Conservation (phyloP, 441 rosid genomes). For the Gossypium trilobum region DNA sequence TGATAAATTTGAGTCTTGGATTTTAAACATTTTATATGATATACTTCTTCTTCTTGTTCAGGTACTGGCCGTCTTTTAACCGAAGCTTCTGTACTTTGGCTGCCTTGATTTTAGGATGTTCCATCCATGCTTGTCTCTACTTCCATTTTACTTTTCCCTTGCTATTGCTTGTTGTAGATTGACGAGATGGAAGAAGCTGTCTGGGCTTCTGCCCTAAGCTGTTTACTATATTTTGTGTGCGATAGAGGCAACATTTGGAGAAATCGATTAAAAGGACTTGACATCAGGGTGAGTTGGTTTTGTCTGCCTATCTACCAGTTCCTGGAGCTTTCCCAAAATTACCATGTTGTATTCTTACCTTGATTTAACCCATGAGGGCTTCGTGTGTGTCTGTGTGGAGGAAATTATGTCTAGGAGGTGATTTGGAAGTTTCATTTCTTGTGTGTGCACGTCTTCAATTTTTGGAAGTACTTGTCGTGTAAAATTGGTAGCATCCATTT, state of each 20-base stretch:
- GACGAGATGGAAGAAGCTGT: slow-evolving; percentile 87
- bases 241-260: slow-evolving; percentile 84
- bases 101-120: not conserved
- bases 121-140: not conserved
- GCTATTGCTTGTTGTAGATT: slow-evolving; percentile 37
- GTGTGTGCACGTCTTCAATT: not conserved
- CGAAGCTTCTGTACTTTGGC: not conserved
- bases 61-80: slow-evolving; percentile 32
- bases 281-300: slow-evolving; percentile 72
- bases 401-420: not conserved
- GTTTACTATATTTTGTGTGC: slow-evolving; percentile 88
- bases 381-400: not conserved
- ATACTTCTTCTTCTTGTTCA: slow-evolving; percentile 93
- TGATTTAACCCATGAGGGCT: not conserved
- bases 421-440: not conserved
- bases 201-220: slow-evolving; percentile 95
- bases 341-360: not conserved
- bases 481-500: not conserved
- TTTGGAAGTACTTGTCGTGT: not conserved
- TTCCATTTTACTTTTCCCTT: not conserved
- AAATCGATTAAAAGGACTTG: slow-evolving; percentile 77
- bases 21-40: slow-evolving; percentile 75
- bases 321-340: not conserved
- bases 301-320: slow-evolving; percentile 9
- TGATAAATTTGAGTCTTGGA: slow-evolving; percentile 82